Conservation (phyloP, 345 rosid species). For the Mangifera indica region DNA sequence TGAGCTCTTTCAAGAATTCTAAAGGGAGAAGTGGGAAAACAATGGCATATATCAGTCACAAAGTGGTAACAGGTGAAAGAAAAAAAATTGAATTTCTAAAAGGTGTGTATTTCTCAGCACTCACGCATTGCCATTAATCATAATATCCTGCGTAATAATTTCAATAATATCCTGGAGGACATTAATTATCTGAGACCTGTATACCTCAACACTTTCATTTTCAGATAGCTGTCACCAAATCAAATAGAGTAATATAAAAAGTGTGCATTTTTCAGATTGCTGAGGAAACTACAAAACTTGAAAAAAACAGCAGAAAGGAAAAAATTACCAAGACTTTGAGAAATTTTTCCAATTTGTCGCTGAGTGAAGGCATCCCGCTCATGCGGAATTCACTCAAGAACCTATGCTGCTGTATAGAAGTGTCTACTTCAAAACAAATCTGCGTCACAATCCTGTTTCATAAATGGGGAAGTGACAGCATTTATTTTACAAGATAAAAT, state of each 20-base stretch:
- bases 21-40: conserved; percentile 24
- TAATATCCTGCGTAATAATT: conserved; percentile 73
- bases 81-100: background rate
- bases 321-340: conserved; percentile 60
- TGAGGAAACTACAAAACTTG: conserved; percentile 6
- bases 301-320: conserved; percentile 7
- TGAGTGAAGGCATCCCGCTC: conserved; percentile 75
- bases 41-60: conserved; percentile 18
- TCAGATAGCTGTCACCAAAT: conserved; percentile 50
- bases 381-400: conserved; percentile 66
- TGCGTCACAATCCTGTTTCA: conserved; percentile 50
- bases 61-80: conserved; percentile 16
- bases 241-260: conserved; percentile 16
- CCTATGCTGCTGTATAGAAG: conserved; percentile 39
- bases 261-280: no score
- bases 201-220: conserved; percentile 30
- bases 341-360: conserved; percentile 73
- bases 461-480: conserved; percentile 17
- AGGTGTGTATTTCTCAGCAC: conserved; percentile 32
- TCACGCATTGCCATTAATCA: conserved; percentile 72
- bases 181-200: conserved; percentile 76
- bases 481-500: conserved; percentile 5
- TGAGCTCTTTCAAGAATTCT: conserved; percentile 62
- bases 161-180: conserved; percentile 91
- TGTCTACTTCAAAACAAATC: conserved; percentile 57